These are phyloP conservation scores for Cordyceps fumosorosea DNA, from an alignment of 2,329 filamentous ascomycete species.

Conservation along the genomic window DNA sequence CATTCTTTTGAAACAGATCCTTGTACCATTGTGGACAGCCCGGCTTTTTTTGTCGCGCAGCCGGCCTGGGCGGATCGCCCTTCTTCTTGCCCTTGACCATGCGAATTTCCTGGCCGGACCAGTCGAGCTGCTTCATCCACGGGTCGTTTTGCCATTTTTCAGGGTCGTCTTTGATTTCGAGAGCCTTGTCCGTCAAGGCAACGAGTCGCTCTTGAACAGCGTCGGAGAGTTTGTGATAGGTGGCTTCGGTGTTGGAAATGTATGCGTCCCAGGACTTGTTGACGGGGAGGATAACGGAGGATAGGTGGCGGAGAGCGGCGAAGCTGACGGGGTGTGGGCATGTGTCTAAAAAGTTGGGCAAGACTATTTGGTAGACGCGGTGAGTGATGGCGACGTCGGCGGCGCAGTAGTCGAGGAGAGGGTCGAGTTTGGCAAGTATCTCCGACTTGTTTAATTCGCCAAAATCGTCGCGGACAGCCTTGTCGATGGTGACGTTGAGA, in stretches of 20 bases:
- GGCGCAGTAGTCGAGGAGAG: constrained; percentile 88
- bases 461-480: constrained; percentile 79
- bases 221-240: constrained; percentile 68
- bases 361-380: constrained; percentile 86
- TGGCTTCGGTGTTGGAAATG: constrained; percentile 74
- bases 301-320: constrained; percentile 85
- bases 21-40: constrained; percentile 97
- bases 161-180: constrained; percentile 63
- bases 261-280: constrained; percentile 85
- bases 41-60: constrained; percentile 81
- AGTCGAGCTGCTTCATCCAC: constrained; percentile 91
- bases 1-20: constrained; percentile 68
- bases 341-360: constrained; percentile 79
- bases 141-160: constrained; percentile 71
- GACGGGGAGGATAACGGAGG: constrained; percentile 85
- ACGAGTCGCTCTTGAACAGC: constrained; percentile 73
- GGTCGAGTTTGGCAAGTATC: constrained; percentile 65
- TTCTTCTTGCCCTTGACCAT: constrained; percentile 93
- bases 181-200: constrained; percentile 66
- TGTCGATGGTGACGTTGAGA: constrained; percentile 85
- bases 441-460: constrained; percentile 69
- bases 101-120: constrained; percentile 85
- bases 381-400: constrained; percentile 92
- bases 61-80: constrained; percentile 67
- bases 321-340: constrained; percentile 98